Evolutionary conservation across 1,139 yeast species (phyloP).

Genomic region (Candida freyschussii): DNA sequence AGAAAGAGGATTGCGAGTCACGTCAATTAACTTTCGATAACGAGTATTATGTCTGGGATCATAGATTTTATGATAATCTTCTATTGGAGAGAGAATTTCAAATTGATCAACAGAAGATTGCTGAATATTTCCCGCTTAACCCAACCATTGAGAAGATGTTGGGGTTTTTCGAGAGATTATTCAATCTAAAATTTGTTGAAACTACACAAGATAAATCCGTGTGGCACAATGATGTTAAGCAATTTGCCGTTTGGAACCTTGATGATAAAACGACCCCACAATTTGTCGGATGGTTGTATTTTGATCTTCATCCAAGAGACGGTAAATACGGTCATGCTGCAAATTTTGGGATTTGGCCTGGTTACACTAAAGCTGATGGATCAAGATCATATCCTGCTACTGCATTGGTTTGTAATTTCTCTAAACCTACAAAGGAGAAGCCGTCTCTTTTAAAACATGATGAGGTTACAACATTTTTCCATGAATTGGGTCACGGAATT

Average conservation of each 20-base stretch:
- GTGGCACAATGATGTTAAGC: conserved; percentile 81
- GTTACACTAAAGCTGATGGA: conserved; percentile 46
- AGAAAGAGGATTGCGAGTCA: conserved; percentile 45
- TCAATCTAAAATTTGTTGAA: conserved; percentile 62
- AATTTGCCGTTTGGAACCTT: conserved; percentile 67
- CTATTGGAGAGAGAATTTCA: conserved; percentile 62
- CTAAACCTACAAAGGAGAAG: conserved; percentile 64
- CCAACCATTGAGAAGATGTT: conserved; percentile 66
- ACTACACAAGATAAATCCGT: conserved; percentile 34
- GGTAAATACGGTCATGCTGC: conserved; percentile 90
- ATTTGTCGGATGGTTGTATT: conserved; percentile 74
- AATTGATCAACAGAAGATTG: conserved; percentile 65
- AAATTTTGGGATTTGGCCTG: conserved; percentile 66
- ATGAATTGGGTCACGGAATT: conserved; percentile 86
- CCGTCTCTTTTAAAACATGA: conserved; percentile 75
- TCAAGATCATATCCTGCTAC: conserved; percentile 63
- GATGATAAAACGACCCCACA: conserved; percentile 43
- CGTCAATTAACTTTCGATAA: conserved; percentile 37
- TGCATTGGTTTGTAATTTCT: conserved; percentile 79
- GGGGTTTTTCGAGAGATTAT: conserved; percentile 59
- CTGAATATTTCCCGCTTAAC: conserved; percentile 76
- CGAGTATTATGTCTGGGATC: conserved; percentile 70
- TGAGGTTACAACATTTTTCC: conserved; percentile 83
- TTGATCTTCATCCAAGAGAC: conserved; percentile 80
- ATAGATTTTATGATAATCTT: conserved; percentile 57